Conservation (phyloP, 1,284 basidiomycete species). For the Ceratobasidium sp. region DNA sequence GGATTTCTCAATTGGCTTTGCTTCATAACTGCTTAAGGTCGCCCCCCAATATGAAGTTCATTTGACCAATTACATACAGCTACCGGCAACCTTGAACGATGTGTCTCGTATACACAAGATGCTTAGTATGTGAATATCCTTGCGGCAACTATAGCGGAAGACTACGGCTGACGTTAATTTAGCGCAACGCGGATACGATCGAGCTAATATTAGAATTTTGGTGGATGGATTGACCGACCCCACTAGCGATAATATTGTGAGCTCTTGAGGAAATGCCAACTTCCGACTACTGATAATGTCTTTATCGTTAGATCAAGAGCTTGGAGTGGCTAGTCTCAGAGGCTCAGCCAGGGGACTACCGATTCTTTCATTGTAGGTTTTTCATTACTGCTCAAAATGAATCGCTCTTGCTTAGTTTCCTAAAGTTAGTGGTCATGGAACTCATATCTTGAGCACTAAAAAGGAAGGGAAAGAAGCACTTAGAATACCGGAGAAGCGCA, state of each 20-base stretch:
- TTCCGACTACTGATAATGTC: not conserved
- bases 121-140: not conserved
- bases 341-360: not conserved
- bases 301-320: not conserved
- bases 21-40: not conserved
- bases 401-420: not conserved
- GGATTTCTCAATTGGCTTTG: not conserved
- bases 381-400: too few species aligned
- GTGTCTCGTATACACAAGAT: not conserved
- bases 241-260: not conserved
- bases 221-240: not conserved
- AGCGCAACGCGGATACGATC: not conserved
- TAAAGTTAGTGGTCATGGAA: constrained; percentile 7
- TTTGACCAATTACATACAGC: not conserved
- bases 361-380: not conserved
- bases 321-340: not conserved
- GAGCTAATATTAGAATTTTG: not conserved
- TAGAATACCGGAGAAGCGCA: not conserved
- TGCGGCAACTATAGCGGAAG: not conserved
- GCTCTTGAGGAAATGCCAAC: too few species aligned
- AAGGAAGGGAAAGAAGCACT: not conserved
- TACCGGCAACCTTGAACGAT: not conserved
- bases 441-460: not conserved
- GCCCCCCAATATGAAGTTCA: constrained; percentile 10
- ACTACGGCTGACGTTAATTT: not conserved